Base-by-base conservation (phyloP, 2,329 filamentous ascomycete species). In the Epichloe sp. region DNA sequence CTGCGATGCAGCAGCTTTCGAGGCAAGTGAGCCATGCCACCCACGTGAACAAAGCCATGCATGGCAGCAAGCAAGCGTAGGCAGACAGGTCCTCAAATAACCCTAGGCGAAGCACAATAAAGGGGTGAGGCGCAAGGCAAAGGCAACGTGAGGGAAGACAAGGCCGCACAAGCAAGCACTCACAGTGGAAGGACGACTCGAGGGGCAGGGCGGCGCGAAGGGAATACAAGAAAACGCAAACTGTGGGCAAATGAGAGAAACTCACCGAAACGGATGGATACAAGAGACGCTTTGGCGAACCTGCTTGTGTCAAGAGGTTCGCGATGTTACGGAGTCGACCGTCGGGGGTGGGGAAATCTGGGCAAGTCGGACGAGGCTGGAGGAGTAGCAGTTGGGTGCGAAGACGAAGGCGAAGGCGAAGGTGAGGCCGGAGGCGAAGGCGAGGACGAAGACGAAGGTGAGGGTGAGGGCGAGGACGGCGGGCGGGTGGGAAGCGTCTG, bases 141-240 rank as follows among this genome's bases (percentile, higher is more conserved):
- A 45, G 40, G 23, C 45, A 37, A 31, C 45, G 37, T 49, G 50
- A 52, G 50, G 50, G 46, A 42, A 42, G 44, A 47, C 47, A 47
- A 40, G 51, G 23, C 51, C 44, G 52, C 52, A 53, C 52, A 15
- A 23, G 40, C 40, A 43, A 12, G 52, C 52, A 53, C 48, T 50
- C 47, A 31, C 41, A 49, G 38, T 51, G 47, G 44, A 46, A 52
- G 49, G 47, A 41, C 40, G 53, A 52, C 42, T 38, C 17, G 42
- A 49, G 47, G 45, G n/a, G 35, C 15, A 35, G 38, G 44, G 49
- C 44, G 44, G 45, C 31, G 44, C 47, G 47, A 37, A 43, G 50
- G 50, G 12, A n/a, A 52, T 38, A 49, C 48, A 50, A 35, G 31
- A 19, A 48, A 36, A 51, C 23, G 49, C 48, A 47, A 26, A 42